Base-by-base conservation (phyloP, 2,329 filamentous ascomycete species). In the Bretziella fagacearum region DNA sequence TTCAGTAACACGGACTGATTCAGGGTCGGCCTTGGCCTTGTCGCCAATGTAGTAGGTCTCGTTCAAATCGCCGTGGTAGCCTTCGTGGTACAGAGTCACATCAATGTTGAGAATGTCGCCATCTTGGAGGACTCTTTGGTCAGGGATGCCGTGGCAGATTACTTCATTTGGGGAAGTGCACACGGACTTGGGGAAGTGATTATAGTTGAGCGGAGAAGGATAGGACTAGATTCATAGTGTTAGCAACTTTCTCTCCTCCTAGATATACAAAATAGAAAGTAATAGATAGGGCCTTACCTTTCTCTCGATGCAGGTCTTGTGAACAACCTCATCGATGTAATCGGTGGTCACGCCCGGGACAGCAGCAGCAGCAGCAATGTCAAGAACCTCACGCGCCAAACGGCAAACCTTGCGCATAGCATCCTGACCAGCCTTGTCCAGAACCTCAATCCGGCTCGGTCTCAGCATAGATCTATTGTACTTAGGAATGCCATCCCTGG, bases 41-140 rank as follows among this genome's bases (percentile, higher is more conserved):
- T 93, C 82, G 48, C 91, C 91, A 41, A 98, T 83, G 61, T 98
- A 98, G 66, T 96, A 98, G 10, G 91, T 98, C 67, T 98, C 91
- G 66, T 98, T 98, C 47, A 98, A 69, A 61, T 98, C 91, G 47
- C 85, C 86, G 60, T 98, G 91, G 66, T 89, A 96, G 46, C 91
- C 91, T 52, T 80, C 83, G 60, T 96, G 86, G 63, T 93, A 98
- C 36, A 98, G 67, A 1, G 86, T 87, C 4, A 98, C 84, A 56
- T 98, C 91, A 54, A 98, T 86, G 66, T 98, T 98, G 58, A 98
- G 67, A 54, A 98, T 96, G 58, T 98, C 91, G 52, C 91, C 91
- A 55, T 98, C 89, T 53, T 85, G 65, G 1, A 98, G 71, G 6
- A 82, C 70, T 47, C 91, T 77, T 61, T 93, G 78, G 58, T 98